phyloP scores from a whole-genome alignment of 495 filamentous ascomycete genomes.

The Hypoxylon trugodes region DNA sequence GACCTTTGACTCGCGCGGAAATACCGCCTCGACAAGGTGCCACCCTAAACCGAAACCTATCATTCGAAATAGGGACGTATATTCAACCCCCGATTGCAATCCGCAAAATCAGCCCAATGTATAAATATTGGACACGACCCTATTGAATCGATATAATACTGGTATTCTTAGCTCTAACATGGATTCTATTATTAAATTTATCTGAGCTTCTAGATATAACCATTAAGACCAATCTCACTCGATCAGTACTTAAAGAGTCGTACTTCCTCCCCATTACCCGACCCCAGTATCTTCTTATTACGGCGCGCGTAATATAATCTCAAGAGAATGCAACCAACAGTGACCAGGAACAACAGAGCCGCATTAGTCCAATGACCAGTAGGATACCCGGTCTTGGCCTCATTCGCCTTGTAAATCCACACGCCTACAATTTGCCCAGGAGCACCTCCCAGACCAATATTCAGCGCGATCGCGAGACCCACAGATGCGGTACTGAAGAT shows the following conservation, averaged over 20 bases:
- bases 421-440: conserved; percentile 76
- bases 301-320: conserved; percentile 53
- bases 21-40: too few species aligned
- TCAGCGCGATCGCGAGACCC: conserved; percentile 73
- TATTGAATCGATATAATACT: too few species aligned
- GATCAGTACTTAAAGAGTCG: conserved; percentile 42
- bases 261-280: conserved; percentile 30
- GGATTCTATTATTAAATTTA: too few species aligned
- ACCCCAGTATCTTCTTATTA: conserved; percentile 48
- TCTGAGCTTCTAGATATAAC: not conserved
- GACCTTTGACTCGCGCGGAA: too few species aligned
- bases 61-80: too few species aligned
- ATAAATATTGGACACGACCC: too few species aligned
- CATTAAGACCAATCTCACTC: not conserved
- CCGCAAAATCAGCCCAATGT: too few species aligned
- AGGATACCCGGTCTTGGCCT: conserved; percentile 68
- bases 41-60: too few species aligned
- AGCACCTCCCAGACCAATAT: conserved; percentile 68
- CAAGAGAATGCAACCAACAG: conserved; percentile 45
- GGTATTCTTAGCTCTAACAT: too few species aligned
- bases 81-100: too few species aligned
- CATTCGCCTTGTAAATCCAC: conserved; percentile 74
- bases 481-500: conserved; percentile 68
- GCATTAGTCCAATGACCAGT: conserved; percentile 68
- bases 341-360: conserved; percentile 55